Evolutionary conservation across 2,329 filamentous ascomycete genomes (phyloP).

Genomic region (Penicillium polonicum): DNA sequence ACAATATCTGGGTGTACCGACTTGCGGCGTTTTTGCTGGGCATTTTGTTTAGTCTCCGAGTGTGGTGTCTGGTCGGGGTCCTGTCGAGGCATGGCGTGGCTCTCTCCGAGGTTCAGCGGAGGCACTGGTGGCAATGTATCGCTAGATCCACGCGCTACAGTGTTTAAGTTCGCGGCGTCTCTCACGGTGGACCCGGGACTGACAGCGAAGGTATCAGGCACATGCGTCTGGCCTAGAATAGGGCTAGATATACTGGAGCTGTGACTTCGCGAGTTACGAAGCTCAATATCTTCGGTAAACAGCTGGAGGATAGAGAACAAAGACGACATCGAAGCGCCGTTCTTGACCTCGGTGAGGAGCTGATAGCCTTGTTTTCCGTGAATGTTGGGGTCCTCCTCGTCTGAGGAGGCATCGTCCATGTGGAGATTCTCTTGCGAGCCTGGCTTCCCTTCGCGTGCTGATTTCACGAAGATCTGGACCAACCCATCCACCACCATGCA

Average conservation of each 20-base stretch:
- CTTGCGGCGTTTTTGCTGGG: slow-evolving; percentile 47
- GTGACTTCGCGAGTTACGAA: slow-evolving; percentile 65
- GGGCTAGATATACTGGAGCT: slow-evolving; percentile 39
- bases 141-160: slow-evolving; percentile 26
- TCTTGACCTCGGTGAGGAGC: slow-evolving; percentile 92
- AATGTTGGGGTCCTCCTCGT: slow-evolving; percentile 65
- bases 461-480: slow-evolving; percentile 98
- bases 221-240: slow-evolving; percentile 28
- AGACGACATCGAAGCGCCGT: slow-evolving; percentile 97
- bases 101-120: slow-evolving; percentile 67
- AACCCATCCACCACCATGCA: slow-evolving; percentile 95
- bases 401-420: slow-evolving; percentile 53
- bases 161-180: slow-evolving; percentile 20
- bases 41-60: slow-evolving; percentile 16
- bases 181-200: slow-evolving; percentile 34
- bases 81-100: slow-evolving; percentile 28
- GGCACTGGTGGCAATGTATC: slow-evolving; percentile 63
- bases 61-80: slow-evolving; percentile 31
- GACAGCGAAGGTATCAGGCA: slow-evolving; percentile 40
- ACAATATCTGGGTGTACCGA: slow-evolving; percentile 97
- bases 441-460: slow-evolving; percentile 54
- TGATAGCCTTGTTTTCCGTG: slow-evolving; percentile 81
- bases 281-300: slow-evolving; percentile 90
- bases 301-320: slow-evolving; percentile 95
- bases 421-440: slow-evolving; percentile 42